These are phyloP conservation scores for Sophora flavescens DNA, from an alignment of 306 rosid species.

Conservation along the genomic window DNA sequence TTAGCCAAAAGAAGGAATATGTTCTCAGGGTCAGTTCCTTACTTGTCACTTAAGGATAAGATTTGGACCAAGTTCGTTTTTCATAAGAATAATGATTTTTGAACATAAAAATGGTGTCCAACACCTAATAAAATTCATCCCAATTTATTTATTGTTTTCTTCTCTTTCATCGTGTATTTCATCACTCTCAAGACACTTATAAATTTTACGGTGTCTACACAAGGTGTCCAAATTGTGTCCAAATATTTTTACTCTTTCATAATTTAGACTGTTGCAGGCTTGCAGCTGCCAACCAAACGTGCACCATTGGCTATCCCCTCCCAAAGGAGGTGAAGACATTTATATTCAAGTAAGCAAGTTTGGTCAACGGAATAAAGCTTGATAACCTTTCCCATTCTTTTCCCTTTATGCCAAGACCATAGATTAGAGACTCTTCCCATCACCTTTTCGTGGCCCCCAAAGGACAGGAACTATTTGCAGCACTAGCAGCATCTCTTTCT, in stretches of 20 bases:
- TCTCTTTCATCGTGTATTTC: too few relatives aligned
- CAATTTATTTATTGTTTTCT: too few relatives aligned
- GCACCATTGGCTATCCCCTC: not conserved
- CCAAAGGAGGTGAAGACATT: not conserved
- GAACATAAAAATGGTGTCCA: too few relatives aligned
- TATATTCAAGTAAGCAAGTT: not conserved
- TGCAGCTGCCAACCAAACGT: not conserved
- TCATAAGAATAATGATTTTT: too few relatives aligned
- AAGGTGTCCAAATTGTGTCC: too few relatives aligned
- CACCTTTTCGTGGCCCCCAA: slow-evolving; percentile 18
- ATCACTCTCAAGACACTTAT: too few relatives aligned
- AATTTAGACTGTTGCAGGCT: not conserved
- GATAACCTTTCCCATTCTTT: not conserved
- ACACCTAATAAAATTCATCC: too few relatives aligned
- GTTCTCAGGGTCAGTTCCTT: not conserved
- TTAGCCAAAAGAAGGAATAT: not conserved
- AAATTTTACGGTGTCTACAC: too few relatives aligned
- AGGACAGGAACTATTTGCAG: slow-evolving; percentile 4
- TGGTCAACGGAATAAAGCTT: not conserved
- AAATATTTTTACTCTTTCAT: too few relatives aligned
- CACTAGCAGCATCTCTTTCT: not conserved
- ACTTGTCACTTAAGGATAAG: slow-evolving; percentile 37
- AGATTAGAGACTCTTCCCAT: slow-evolving; percentile 39
- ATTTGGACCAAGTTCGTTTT: slow-evolving; percentile 5
- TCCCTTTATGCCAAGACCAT: not conserved